Evolutionary conservation across 2,329 filamentous ascomycete species (phyloP), one percentile per base, ranked within the genome.

Genomic region (Clonostachys rhizophaga): DNA sequence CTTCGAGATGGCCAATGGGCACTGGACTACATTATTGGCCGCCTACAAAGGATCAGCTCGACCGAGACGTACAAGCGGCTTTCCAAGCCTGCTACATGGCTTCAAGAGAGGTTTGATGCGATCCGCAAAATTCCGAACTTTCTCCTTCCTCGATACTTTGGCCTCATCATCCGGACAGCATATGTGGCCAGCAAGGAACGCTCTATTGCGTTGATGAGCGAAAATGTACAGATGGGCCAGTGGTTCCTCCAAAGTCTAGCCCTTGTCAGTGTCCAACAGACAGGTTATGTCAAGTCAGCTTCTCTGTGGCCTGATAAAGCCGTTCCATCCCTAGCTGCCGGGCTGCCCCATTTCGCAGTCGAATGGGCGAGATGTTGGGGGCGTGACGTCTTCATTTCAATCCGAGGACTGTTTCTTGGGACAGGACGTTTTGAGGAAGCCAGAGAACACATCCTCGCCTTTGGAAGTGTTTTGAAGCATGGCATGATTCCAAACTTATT

Each of bases 291-390:
- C 57, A 89, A 89, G 59, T 96, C 91, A 12, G 91, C 87, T 4
- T 97, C 92, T 1, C 71, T 99, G 11, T 96, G 90, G 78, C 92
- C 94, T 0, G 79, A 84, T 54, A 92, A 89, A 63, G 72, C 80
- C 17, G 91, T 96, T 1, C 89, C 92, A 2, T 92, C 87, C 43
- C 76, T 99, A 55, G 92, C 94, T 16, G 94, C 94, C 34, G 94
- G 94, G 14, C 72, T 99, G 42, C 94, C 94, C 35, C 94, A 99
- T 66, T 99, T 99, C 61, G 82, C 94, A 0, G 86, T 89, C 9
- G 86, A 91, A 57, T 99, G 94, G 91, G 91, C 92, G 44, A 82
- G 94, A 57, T 96, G 92, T 66, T 99, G 94, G 94, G 94, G 95
- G 8, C 86, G 94, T 47, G 94, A 99, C 64, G 90, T 96, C 12